Conservation (phyloP, 768 basidiomycete species). For the Amanita jacksonii region DNA sequence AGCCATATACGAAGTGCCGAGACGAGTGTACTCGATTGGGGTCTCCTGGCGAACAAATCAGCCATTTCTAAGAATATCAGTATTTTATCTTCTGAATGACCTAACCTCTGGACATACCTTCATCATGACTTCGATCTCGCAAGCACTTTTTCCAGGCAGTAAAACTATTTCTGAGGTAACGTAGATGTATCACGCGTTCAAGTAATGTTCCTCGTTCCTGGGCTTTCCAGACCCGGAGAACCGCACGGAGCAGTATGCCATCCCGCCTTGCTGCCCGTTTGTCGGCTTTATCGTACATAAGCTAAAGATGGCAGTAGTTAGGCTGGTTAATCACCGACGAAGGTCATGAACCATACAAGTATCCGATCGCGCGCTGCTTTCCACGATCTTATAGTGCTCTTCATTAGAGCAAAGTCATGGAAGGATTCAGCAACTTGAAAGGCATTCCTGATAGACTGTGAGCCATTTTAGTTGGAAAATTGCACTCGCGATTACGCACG, state of each 20-base stretch:
- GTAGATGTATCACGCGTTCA: slow-evolving; percentile 37
- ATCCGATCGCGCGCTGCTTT: slow-evolving; percentile 39
- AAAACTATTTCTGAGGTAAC: slow-evolving; percentile 38
- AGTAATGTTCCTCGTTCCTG: slow-evolving; percentile 52
- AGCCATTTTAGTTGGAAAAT: too few species aligned
- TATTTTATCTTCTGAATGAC: neutral
- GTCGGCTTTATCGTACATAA: slow-evolving; percentile 42
- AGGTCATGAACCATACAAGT: slow-evolving; percentile 30
- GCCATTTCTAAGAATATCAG: slow-evolving; percentile 31
- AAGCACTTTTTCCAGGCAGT: slow-evolving; percentile 40
- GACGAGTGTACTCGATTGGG: slow-evolving; percentile 28
- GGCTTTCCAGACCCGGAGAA: slow-evolving; percentile 59
- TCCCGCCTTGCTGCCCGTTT: slow-evolving; percentile 52
- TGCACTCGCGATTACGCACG: too few species aligned
- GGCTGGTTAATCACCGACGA: neutral
- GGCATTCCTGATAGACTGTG: slow-evolving; percentile 29
- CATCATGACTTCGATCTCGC: slow-evolving; percentile 26
- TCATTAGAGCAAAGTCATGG: slow-evolving; percentile 33
- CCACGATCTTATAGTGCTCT: slow-evolving; percentile 43
- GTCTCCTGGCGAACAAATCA: slow-evolving; percentile 36
- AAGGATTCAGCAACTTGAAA: slow-evolving; percentile 33
- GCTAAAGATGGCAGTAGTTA: slow-evolving; percentile 24
- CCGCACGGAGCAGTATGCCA: slow-evolving; percentile 44
- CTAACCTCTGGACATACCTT: slow-evolving; percentile 30
- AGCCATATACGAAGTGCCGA: slow-evolving; percentile 38